Evolutionary conservation across 1,284 basidiomycete species (phyloP), one percentile per base, ranked within the genome.

Genomic region (Porodaedalea pini): DNA sequence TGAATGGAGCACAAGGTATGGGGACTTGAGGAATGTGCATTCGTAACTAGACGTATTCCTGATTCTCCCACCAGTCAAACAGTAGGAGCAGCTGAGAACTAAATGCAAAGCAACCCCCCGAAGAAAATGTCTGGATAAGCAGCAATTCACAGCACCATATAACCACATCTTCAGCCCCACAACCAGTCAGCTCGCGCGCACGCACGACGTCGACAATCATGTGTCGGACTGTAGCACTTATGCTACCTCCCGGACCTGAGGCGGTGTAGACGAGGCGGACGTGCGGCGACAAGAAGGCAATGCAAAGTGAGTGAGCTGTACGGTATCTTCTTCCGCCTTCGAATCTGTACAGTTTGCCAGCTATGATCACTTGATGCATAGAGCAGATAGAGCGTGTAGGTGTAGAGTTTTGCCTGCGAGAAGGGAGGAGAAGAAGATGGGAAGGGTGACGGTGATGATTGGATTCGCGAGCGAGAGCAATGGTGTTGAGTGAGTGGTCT

Each of bases 101-200:
- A n/a, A n/a, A n/a, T n/a, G n/a, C n/a, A n/a, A n/a, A n/a, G n/a
- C n/a, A n/a, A n/a, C n/a, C n/a, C n/a, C n/a, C n/a, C n/a, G n/a
- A n/a, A n/a, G n/a, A n/a, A n/a, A n/a, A n/a, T n/a, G n/a, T n/a
- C n/a, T n/a, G n/a, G n/a, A n/a, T n/a, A n/a, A n/a, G n/a, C n/a
- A n/a, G n/a, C n/a, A n/a, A n/a, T n/a, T n/a, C n/a, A n/a, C n/a
- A n/a, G n/a, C n/a, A n/a, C 44, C 41, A 36, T 50, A 25, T 21
- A 52, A 10, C 61, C 61, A 62, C 8, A 21, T 43, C 29, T 58
- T 49, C 50, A 62, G 37, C 3, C 49, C 62, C 25, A 43, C 51
- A 21, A 62, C 56, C 8, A 66, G 36, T 37, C 53, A 56, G 25
- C 60, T 63, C 17, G 19, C 57, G 59, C 7, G 52, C 55, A 29